phyloP scores from a whole-genome alignment of 1,284 basidiomycete species.

The Puccinia novopanici region DNA sequence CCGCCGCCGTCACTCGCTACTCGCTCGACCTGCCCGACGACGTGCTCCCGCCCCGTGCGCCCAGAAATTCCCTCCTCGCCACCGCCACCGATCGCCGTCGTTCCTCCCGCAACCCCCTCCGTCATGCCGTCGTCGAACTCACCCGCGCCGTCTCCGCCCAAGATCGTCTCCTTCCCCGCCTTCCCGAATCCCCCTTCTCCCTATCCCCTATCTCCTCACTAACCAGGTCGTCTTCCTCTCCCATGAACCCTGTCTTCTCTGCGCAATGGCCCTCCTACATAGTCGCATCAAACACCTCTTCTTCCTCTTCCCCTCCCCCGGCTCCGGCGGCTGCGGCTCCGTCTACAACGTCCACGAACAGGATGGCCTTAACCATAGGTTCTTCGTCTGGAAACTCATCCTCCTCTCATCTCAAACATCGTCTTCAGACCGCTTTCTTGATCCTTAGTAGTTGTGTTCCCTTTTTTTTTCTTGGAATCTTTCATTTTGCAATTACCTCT shows the following conservation, averaged over 20 bases:
- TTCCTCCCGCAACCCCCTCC: constrained; percentile 72
- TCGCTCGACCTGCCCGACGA: constrained; percentile 13
- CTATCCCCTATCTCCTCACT: constrained; percentile 74
- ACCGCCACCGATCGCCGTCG: constrained; percentile 70
- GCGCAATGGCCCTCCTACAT: constrained; percentile 88
- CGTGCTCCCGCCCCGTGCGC: background rate
- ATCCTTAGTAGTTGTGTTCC: background rate
- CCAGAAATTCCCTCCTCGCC: constrained; percentile 56
- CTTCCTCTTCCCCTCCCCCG: constrained; percentile 71
- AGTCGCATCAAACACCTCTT: constrained; percentile 81
- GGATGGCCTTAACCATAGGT: constrained; percentile 45
- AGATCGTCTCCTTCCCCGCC: constrained; percentile 52
- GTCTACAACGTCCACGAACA: constrained; percentile 40
- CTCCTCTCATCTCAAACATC: background rate
- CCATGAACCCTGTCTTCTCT: constrained; percentile 94
- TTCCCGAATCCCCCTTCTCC: constrained; percentile 48
- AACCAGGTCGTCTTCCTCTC: constrained; percentile 77
- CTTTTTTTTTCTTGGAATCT: background rate
- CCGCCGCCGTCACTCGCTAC: background rate
- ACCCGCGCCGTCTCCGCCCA: constrained; percentile 65
- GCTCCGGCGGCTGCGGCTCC: constrained; percentile 58
- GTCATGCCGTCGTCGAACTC: constrained; percentile 77
- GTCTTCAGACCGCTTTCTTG: constrained; percentile 1
- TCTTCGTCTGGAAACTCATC: constrained; percentile 37
- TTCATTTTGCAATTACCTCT: no score